Conservation (phyloP, 768 basidiomycete genomes). For the Botryobasidium botryosum region DNA sequence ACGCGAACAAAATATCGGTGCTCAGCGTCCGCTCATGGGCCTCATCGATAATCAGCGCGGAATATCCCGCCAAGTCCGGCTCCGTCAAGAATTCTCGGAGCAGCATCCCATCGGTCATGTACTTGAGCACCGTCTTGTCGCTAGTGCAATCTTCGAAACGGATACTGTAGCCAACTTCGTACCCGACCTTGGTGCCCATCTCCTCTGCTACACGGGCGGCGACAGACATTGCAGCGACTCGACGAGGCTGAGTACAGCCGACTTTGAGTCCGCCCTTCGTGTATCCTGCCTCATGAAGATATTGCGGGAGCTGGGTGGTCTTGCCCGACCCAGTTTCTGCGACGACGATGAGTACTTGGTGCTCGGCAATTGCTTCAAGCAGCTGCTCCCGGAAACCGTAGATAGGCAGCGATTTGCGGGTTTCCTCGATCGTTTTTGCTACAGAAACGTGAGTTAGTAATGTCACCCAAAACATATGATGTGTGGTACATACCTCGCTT, state of each 20-base stretch:
- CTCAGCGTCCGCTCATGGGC: conserved; percentile 95
- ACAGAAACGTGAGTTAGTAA: neutral
- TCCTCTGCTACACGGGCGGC: conserved; percentile 98
- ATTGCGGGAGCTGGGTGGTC: conserved; percentile 96
- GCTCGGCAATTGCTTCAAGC: conserved; percentile 71
- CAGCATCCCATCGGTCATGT: conserved; percentile 99
- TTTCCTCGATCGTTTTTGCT: conserved; percentile 86
- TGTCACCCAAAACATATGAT: conserved; percentile 1
- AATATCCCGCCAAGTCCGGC: conserved; percentile 88
- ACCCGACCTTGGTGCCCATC: conserved; percentile 92
- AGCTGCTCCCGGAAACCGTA: conserved; percentile 78
- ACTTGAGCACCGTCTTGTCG: conserved; percentile 96
- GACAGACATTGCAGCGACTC: conserved; percentile 98
- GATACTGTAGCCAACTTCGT: conserved; percentile 99
- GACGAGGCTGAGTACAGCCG: conserved; percentile 94
- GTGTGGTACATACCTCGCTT: conserved; percentile 46
- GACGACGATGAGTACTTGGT: conserved; percentile 93
- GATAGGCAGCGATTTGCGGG: conserved; percentile 84
- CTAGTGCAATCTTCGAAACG: conserved; percentile 99
- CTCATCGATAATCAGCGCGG: conserved; percentile 93
- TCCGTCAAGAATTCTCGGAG: conserved; percentile 94
- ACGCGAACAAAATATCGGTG: conserved; percentile 96
- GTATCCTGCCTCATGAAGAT: conserved; percentile 94
- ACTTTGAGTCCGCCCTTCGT: conserved; percentile 75
- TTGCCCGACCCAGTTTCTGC: conserved; percentile 99